These are phyloP conservation scores for Plasmodium vivax DNA, from an alignment of 169 alveolate species.

Conservation along the genomic window DNA sequence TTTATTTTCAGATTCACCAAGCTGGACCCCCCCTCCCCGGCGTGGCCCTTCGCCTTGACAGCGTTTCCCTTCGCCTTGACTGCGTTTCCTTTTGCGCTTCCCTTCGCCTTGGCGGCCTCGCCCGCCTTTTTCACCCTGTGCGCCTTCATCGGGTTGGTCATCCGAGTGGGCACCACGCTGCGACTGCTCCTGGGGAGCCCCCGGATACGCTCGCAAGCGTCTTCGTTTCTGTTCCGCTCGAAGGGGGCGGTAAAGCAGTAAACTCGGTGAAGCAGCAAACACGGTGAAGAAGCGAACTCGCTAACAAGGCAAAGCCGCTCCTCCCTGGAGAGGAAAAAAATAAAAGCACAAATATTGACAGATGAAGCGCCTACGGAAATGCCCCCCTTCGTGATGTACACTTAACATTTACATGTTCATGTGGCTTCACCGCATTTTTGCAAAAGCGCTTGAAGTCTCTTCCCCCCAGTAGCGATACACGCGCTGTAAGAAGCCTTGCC, in stretches of 20 bases:
- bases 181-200: background rate
- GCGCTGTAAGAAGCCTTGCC: background rate
- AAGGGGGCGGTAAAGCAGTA: background rate
- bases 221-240: background rate
- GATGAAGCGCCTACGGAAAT: background rate
- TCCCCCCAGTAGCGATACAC: background rate
- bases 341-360: background rate
- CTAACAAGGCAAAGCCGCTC: background rate
- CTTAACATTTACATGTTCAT: background rate
- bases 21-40: background rate
- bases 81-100: background rate
- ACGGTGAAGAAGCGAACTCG: background rate
- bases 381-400: background rate
- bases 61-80: background rate
- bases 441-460: background rate
- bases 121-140: constrained; percentile 6
- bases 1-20: constrained; percentile 28
- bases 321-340: background rate
- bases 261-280: background rate
- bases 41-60: background rate
- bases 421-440: background rate
- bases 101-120: constrained; percentile 12
- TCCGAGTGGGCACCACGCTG: background rate
- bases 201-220: background rate
- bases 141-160: constrained; percentile 18